A percentile compares a stretch with the other conserved stretches of the same genome.
These are phyloP conservation scores for Termitomyces sp. DNA, from an alignment of 768 basidiomycete genomes.

Conservation along the genomic window DNA sequence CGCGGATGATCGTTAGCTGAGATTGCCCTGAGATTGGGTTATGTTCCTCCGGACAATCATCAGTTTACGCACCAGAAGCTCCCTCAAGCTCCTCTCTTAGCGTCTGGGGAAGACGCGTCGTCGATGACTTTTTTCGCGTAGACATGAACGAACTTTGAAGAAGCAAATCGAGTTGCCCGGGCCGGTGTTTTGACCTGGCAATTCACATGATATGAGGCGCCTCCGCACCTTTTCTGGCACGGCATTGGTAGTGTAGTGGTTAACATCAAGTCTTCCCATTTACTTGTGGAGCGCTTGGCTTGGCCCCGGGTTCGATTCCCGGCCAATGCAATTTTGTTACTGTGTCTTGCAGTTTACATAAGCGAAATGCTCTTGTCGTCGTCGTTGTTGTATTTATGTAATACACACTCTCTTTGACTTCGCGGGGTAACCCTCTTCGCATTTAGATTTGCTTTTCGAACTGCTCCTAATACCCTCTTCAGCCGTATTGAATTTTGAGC, in stretches of 20 bases:
- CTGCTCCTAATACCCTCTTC: too few species aligned
- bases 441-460: too few species aligned
- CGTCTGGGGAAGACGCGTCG: constrained; percentile 33
- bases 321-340: constrained; percentile 36
- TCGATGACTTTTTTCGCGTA: constrained; percentile 32
- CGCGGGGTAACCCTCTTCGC: too few species aligned
- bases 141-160: constrained; percentile 13
- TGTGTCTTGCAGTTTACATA: too few species aligned
- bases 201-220: too few species aligned
- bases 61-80: constrained; percentile 12
- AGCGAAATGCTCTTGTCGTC: too few species aligned
- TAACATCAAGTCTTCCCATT: constrained; percentile 87
- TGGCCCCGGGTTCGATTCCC: constrained; percentile 54
- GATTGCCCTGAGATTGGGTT: constrained; percentile 9
- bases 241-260: constrained; percentile 71
- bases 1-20: constrained; percentile 18
- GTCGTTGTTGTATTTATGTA: too few species aligned
- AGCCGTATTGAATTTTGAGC: too few species aligned
- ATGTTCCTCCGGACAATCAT: neutral
- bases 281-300: constrained; percentile 23
- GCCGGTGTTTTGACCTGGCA: neutral
- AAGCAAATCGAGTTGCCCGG: too few species aligned
- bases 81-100: constrained; percentile 27
- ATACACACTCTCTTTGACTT: too few species aligned
- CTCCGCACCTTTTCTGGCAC: rapidly evolving